These are phyloP conservation scores for Cornus kousa DNA, from an alignment of 148 eudicot genomes.

Conservation along the genomic window DNA sequence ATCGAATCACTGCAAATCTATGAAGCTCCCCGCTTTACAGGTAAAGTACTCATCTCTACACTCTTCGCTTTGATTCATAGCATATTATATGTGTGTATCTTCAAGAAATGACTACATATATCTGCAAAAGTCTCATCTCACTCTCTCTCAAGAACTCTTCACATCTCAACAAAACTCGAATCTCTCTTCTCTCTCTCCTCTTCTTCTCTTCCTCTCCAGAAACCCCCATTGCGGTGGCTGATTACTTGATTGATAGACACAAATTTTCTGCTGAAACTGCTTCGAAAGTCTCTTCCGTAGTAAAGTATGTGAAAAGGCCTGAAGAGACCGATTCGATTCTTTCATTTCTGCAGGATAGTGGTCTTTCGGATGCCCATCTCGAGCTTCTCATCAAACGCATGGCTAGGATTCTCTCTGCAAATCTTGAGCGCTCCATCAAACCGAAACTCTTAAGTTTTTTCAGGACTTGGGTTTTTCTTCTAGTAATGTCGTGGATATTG, in stretches of 20 bases:
- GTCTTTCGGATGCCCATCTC: conserved; percentile 16
- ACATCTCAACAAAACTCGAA: background rate
- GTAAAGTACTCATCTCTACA: too few species aligned
- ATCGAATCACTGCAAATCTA: too few species aligned
- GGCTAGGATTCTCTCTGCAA: conserved; percentile 11
- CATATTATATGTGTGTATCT: background rate
- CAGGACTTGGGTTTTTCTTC: conserved; percentile 19
- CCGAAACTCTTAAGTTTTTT: conserved; percentile 16
- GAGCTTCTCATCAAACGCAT: conserved; percentile 10
- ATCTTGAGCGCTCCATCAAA: conserved; percentile 13
- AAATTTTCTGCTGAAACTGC: conserved; percentile 20
- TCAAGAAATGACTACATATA: background rate
- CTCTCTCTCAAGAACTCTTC: background rate
- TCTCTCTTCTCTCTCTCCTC: background rate
- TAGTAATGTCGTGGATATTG: conserved; percentile 2
- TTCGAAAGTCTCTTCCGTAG: background rate
- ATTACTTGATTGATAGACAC: conserved; percentile 20
- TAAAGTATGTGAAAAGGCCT: conserved; percentile 5
- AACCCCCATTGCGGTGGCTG: background rate
- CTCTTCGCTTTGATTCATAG: too few species aligned
- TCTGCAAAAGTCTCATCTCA: background rate
- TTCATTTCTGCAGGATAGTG: conserved; percentile 13
- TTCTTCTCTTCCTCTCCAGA: background rate
- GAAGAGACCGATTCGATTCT: conserved; percentile 4
- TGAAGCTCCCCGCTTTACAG: too few species aligned